Percentiles rank a stretch among this genome's conserved stretches.
These are phyloP conservation scores for Pleodorina starrii DNA, from an alignment of 139 green algal species.

Conservation along the genomic window DNA sequence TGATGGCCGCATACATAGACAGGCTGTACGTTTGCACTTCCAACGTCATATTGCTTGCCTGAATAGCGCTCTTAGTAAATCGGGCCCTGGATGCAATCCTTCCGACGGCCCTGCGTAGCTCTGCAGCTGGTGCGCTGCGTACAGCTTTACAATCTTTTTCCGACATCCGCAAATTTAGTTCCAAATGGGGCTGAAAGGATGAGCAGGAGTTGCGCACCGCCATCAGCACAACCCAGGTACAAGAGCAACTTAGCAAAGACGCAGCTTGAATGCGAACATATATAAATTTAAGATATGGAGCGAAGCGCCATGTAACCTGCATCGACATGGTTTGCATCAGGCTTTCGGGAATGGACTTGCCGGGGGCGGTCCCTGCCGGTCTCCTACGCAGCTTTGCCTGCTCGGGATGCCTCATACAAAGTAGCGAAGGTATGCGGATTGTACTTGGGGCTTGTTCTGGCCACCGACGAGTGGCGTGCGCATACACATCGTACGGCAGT, in stretches of 20 bases:
- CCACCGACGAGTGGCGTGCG: no score
- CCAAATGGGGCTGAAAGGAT: background rate
- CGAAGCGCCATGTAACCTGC: background rate
- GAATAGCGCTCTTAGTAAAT: no score
- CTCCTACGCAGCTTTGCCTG: slow-evolving; percentile 4
- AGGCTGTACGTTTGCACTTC: no score
- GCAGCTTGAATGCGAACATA: no score
- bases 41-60: no score
- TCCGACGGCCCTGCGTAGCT: background rate
- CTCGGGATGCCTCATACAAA: slow-evolving; percentile 25
- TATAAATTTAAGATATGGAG: no score
- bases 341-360: background rate
- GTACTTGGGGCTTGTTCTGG: no score
- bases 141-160: background rate
- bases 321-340: background rate
- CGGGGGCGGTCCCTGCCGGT: background rate
- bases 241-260: no score
- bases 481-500: no score
- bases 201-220: no score
- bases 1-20: no score
- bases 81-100: background rate
- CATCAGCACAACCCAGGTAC: no score
- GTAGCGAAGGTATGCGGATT: slow-evolving; percentile 23
- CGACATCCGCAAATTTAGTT: background rate
- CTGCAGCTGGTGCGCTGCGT: slow-evolving; percentile 3